Evolutionary conservation across 169 alveolate species (phyloP).

Genomic region (Babesia ovata): DNA sequence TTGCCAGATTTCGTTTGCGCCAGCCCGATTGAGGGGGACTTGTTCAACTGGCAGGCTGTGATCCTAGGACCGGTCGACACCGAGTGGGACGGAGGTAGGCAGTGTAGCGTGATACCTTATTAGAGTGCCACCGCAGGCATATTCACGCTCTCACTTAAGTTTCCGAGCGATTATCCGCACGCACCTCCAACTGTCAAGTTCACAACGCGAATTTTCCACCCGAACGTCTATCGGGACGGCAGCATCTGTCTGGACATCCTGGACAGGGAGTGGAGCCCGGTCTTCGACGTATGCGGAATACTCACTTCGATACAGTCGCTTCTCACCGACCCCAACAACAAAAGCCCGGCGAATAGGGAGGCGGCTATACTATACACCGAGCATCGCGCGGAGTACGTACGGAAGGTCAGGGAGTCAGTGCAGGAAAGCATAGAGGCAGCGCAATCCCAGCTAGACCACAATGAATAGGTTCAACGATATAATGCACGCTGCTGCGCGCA

Average conservation of each 20-base stretch:
- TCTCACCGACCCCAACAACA: conserved; percentile 95
- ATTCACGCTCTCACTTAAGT: conserved; percentile 88
- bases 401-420: conserved; percentile 89
- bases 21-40: conserved; percentile 93
- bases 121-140: conserved; percentile 35
- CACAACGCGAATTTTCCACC: conserved; percentile 87
- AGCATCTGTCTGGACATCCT: conserved; percentile 92
- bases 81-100: conserved; percentile 97
- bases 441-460: conserved; percentile 25
- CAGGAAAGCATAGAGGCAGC: conserved; percentile 75
- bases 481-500: conserved; percentile 57
- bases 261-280: conserved; percentile 97
- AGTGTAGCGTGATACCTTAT: too few relatives aligned
- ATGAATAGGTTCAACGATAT: conserved; percentile 56
- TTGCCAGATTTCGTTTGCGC: conserved; percentile 92
- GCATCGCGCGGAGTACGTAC: conserved; percentile 89
- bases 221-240: conserved; percentile 93
- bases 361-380: conserved; percentile 94
- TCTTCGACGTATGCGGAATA: conserved; percentile 94
- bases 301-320: conserved; percentile 95
- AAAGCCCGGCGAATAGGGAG: conserved; percentile 96
- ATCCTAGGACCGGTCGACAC: conserved; percentile 97
- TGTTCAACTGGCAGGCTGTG: conserved; percentile 96
- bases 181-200: conserved; percentile 89
- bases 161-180: conserved; percentile 89